A percentile compares a stretch with the other conserved stretches of the same genome.
phyloP scores from a whole-genome alignment of 139 green algal genomes.

The Coelastrella sp. region DNA sequence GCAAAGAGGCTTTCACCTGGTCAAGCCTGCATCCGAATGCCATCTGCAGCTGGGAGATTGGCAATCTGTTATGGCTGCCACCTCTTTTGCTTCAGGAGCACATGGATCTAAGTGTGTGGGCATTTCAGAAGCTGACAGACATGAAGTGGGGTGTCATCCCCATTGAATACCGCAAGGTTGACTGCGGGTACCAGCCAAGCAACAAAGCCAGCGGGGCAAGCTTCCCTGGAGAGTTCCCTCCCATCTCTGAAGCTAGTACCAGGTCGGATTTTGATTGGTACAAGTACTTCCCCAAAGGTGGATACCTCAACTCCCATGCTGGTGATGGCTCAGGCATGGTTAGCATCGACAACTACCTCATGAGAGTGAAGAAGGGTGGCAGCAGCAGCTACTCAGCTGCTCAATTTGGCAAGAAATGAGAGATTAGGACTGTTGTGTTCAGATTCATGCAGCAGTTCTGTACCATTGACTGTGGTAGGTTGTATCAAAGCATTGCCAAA shows the following conservation, averaged over 20 bases:
- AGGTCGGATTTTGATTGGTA: constrained; percentile 16
- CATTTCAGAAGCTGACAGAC: constrained; percentile 44
- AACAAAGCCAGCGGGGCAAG: constrained; percentile 19
- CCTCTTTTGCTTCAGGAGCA: constrained; percentile 2
- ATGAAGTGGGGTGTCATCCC: constrained; percentile 49
- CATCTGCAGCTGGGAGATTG: no score
- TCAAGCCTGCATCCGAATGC: no score
- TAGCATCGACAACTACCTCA: constrained; percentile 27
- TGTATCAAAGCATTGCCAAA: no score
- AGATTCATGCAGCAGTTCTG: not conserved
- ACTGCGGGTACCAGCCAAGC: constrained; percentile 17
- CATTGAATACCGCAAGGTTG: constrained; percentile 31
- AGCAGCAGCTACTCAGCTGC: not conserved
- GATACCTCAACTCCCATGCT: constrained; percentile 29
- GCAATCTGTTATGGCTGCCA: no score
- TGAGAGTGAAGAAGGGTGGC: not conserved
- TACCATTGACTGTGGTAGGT: no score
- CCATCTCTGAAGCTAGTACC: not conserved
- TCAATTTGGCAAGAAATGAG: constrained; percentile 17
- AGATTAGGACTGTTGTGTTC: not conserved
- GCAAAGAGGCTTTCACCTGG: no score
- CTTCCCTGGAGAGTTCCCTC: constrained; percentile 33
- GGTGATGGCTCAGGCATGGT: constrained; percentile 27
- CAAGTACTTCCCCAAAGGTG: constrained; percentile 37
- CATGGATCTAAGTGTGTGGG: constrained; percentile 40